phyloP scores from a whole-genome alignment of 148 eudicot species.

The Heliosperma pusillum region DNA sequence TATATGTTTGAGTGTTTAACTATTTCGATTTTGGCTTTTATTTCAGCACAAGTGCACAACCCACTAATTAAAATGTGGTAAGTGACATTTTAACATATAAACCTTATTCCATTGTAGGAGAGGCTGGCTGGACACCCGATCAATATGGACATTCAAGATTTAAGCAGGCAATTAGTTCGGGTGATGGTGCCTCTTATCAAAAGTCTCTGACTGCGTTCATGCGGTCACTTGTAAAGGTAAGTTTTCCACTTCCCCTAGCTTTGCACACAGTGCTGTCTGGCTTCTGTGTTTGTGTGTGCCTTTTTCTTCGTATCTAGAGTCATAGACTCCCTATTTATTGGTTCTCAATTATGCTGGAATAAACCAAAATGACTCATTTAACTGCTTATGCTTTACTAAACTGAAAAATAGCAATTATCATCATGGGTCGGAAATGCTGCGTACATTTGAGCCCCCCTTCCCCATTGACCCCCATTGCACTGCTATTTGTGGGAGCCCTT shows the following conservation, averaged over 20 bases:
- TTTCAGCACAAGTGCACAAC: background rate
- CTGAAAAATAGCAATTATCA: background rate
- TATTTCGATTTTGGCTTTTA: background rate
- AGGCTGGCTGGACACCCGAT: constrained; percentile 97
- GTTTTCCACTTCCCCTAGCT: constrained; percentile 7
- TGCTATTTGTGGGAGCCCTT: background rate
- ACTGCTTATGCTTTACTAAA: background rate
- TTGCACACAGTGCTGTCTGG: background rate
- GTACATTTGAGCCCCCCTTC: background rate
- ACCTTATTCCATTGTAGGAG: constrained; percentile 41
- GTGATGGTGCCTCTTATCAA: constrained; percentile 57
- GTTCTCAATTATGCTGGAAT: background rate
- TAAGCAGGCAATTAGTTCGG: constrained; percentile 45
- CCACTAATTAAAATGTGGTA: background rate
- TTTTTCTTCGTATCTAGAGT: background rate
- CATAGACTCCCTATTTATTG: background rate
- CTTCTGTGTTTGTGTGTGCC: constrained; percentile 3
- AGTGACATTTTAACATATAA: constrained; percentile 8
- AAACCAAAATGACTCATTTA: background rate
- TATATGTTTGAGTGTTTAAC: background rate
- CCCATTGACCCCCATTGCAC: background rate
- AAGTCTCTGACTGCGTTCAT: constrained; percentile 66
- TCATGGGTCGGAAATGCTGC: background rate
- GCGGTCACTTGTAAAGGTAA: constrained; percentile 84
- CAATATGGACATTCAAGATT: constrained; percentile 88